Conservation (phyloP, 208 protist genomes). For the Crithidia expoeki region DNA sequence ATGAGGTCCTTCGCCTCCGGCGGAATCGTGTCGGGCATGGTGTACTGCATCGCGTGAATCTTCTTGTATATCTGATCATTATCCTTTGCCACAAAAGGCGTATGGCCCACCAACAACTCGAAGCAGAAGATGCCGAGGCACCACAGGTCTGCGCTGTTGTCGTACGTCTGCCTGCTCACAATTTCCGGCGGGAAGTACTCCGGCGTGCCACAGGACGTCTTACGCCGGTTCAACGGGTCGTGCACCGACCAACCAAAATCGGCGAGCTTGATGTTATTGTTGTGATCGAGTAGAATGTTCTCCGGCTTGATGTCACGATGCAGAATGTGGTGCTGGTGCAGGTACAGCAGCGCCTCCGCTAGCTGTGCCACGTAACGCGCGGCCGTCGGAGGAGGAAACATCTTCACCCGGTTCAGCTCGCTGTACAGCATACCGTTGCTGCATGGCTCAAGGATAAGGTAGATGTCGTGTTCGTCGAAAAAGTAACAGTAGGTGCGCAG, state of each 20-base stretch:
- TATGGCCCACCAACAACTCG: slow-evolving; percentile 95
- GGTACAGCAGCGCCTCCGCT: slow-evolving; percentile 95
- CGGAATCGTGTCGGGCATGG: slow-evolving; percentile 83
- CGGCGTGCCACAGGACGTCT: slow-evolving; percentile 97
- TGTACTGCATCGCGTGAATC: slow-evolving; percentile 90
- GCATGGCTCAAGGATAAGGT: slow-evolving; percentile 99
- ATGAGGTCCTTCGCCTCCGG: slow-evolving; percentile 92
- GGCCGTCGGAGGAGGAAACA: slow-evolving; percentile 86
- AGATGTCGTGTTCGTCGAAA: slow-evolving; percentile 97
- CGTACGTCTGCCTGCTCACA: slow-evolving; percentile 91
- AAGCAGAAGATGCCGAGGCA: slow-evolving; percentile 97
- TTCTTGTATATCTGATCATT: slow-evolving; percentile 91
- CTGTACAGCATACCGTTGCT: slow-evolving; percentile 98
- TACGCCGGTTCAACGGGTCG: slow-evolving; percentile 91
- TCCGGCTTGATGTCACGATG: slow-evolving; percentile 97
- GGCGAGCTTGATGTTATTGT: slow-evolving; percentile 98
- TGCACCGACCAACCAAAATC: slow-evolving; percentile 99
- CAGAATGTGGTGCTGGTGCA: slow-evolving; percentile 97
- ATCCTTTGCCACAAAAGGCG: slow-evolving; percentile 92
- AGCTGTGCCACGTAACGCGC: slow-evolving; percentile 95
- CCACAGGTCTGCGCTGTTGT: slow-evolving; percentile 95
- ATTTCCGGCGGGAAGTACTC: slow-evolving; percentile 99
- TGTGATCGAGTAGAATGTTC: slow-evolving; percentile 92
- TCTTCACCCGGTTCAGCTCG: slow-evolving; percentile 88
- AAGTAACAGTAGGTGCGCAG: slow-evolving; percentile 98